Conservation (phyloP, 805 yeast genomes). For the Lipomyces spencermartinsiae region DNA sequence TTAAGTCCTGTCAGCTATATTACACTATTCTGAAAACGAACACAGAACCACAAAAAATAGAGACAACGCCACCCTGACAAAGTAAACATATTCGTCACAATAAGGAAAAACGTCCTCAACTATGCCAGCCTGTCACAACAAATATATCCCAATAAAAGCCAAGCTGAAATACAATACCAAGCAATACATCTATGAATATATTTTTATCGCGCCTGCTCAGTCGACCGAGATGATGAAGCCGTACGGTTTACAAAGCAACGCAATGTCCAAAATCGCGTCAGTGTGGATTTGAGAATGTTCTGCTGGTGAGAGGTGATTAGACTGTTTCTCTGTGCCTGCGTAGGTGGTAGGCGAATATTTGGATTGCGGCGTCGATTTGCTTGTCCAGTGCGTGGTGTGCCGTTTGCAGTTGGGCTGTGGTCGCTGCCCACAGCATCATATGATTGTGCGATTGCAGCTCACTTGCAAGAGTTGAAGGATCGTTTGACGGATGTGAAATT, state of each 20-base stretch:
- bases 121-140: neutral
- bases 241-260: constrained; percentile 56
- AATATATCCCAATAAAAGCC: neutral
- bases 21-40: neutral
- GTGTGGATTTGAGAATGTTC: constrained; percentile 54
- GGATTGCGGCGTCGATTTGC: constrained; percentile 19
- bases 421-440: too few relatives aligned
- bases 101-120: neutral
- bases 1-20: neutral
- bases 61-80: neutral
- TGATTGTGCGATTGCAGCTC: too few relatives aligned
- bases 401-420: constrained; percentile 42
- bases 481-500: too few relatives aligned
- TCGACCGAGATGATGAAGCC: constrained; percentile 71
- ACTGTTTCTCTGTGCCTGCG: constrained; percentile 44
- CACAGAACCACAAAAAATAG: neutral
- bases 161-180: neutral
- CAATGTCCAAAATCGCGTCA: constrained; percentile 59
- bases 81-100: too few relatives aligned
- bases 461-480: too few relatives aligned
- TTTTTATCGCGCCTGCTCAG: constrained; percentile 67
- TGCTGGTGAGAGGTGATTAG: constrained; percentile 54
- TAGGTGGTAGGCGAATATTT: constrained; percentile 17
- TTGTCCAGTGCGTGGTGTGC: constrained; percentile 16
- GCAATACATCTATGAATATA: constrained; percentile 49